A percentile compares a stretch with the other conserved stretches of the same genome.
These are phyloP conservation scores for Fraxinus latifolia DNA, from an alignment of 305 asterid species.

Conservation along the genomic window DNA sequence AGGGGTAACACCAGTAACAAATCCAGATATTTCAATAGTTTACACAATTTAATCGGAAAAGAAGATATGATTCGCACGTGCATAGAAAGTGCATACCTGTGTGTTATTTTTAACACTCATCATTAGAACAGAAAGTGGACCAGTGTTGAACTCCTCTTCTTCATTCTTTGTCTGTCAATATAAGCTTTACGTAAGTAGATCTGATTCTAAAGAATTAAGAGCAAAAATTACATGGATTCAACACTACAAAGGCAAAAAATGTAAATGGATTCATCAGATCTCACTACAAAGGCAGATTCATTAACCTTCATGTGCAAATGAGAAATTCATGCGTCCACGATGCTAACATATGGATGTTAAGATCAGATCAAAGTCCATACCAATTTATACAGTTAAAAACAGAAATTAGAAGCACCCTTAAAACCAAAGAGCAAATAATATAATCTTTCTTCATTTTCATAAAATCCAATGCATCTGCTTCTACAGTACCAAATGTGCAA, in stretches of 20 bases:
- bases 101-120: conserved; percentile 95
- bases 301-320: not conserved
- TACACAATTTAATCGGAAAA: not conserved
- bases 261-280: not conserved
- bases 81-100: conserved; percentile 49
- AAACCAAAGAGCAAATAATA: not conserved
- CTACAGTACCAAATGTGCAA: not conserved
- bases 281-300: not conserved
- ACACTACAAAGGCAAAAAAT: not conserved
- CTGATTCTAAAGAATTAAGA: not conserved
- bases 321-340: not conserved
- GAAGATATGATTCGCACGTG: not conserved
- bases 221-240: not conserved
- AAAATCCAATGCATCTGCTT: not conserved
- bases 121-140: conserved; percentile 85
- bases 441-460: not conserved
- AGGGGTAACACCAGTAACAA: not conserved
- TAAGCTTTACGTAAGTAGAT: not conserved
- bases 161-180: conserved; percentile 60
- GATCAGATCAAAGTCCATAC: not conserved
- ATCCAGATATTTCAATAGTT: not conserved
- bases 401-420: not conserved
- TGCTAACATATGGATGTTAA: not conserved
- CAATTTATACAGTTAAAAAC: not conserved
- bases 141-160: conserved; percentile 96